Base-by-base conservation (phyloP, 805 yeast species). In the Schizosaccharomyces cryophilus region DNA sequence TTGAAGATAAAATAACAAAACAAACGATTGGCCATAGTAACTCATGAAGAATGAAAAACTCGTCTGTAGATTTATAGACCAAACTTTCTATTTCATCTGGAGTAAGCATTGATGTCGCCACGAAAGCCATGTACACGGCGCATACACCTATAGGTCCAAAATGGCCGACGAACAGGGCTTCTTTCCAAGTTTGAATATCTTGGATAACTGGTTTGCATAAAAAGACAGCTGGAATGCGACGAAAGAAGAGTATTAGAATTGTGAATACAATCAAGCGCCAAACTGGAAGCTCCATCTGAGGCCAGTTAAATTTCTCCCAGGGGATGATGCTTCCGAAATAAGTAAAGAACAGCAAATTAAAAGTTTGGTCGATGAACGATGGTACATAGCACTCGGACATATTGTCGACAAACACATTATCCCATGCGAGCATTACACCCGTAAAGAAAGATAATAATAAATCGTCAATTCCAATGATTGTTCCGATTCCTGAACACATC, bases 131-230 rank as follows among this genome's bases (percentile, higher is more conserved):
- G 71, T 85, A 87, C 7, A 88, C 76, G 1, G 95, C 95, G 62
- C 96, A 95, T 26, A 88, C 96, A 58, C 96, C 96, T 68, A 89
- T 86, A 1, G 96, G 96, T 21, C 96, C 96, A 70, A 89, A 88
- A 72, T 88, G 95, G 24, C 96, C 96, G 70, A 94, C 87, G 70
- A 89, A 89, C n/a, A 58, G 69, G 0, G 96, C 96, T 70, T 88
- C 96, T 69, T 95, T 80, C 95, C 96, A 88, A 9, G 87, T 79
- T 67, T 87, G 82, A 51, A 88, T 80, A 69, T 88, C 96, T 0
- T 96, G 95, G 1, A 87, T 83, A 29, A 87, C 69, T 0, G 90
- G 88, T 67, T 85, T 85, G 59, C 85, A 72, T 0, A 80, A 76
- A 59, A 88, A 67, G 55, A 88, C 85, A 0, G 86, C 89, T 0